These are phyloP conservation scores for Fusarium torreyae DNA, from an alignment of 2,329 filamentous ascomycete genomes.

Conservation along the genomic window DNA sequence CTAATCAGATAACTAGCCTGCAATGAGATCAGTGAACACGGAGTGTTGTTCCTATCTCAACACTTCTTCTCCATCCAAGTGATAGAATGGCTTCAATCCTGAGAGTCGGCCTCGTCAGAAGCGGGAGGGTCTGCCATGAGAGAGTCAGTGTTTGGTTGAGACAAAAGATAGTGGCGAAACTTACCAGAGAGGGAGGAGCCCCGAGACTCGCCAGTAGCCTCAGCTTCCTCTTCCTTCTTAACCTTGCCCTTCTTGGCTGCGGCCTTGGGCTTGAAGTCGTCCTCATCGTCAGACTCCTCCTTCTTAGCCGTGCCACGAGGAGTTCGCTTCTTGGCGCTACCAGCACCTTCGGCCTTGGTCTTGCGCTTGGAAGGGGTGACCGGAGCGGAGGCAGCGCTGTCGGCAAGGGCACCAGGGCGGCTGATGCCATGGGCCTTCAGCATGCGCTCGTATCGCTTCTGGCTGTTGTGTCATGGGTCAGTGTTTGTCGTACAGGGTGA, in stretches of 20 bases:
- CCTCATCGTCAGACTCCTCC: slow-evolving; percentile 47
- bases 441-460: slow-evolving; percentile 78
- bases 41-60: slow-evolving; percentile 4
- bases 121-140: slow-evolving; percentile 30
- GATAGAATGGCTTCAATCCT: background rate
- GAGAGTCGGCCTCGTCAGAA: slow-evolving; percentile 30
- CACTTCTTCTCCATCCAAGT: background rate
- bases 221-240: slow-evolving; percentile 44
- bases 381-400: slow-evolving; percentile 16
- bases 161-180: background rate
- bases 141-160: slow-evolving; percentile 4
- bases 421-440: slow-evolving; percentile 70
- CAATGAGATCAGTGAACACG: slow-evolving; percentile 18
- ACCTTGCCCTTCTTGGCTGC: slow-evolving; percentile 32
- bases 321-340: slow-evolving; percentile 49
- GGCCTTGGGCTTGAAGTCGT: slow-evolving; percentile 40
- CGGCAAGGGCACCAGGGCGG: slow-evolving; percentile 34
- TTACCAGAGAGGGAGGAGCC: slow-evolving; percentile 43
- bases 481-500: background rate
- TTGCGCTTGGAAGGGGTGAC: slow-evolving; percentile 52
- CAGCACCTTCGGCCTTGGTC: slow-evolving; percentile 39
- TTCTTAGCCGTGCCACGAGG: slow-evolving; percentile 47
- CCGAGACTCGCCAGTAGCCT: slow-evolving; percentile 20
- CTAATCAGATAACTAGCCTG: slow-evolving; percentile 38
- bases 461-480: slow-evolving; percentile 58